Percentiles rank a stretch among this genome's conserved stretches.
These are phyloP conservation scores for Hypomyces perniciosus DNA, from an alignment of 2,329 filamentous ascomycete species.

Conservation along the genomic window DNA sequence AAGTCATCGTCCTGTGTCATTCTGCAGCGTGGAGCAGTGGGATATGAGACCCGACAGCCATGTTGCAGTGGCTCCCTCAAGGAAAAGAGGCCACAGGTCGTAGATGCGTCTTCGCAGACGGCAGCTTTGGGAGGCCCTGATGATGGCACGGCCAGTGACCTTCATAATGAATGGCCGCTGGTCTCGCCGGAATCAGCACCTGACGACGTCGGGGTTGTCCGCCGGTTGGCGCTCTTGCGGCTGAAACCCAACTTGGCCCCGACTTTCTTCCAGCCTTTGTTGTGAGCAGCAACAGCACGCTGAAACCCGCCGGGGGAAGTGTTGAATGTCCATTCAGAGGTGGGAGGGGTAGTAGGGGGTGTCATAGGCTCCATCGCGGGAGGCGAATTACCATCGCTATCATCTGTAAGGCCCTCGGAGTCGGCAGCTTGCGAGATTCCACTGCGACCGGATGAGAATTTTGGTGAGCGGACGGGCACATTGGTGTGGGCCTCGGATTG, in stretches of 20 bases:
- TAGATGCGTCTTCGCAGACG: not conserved
- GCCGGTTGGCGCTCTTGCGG: conserved; percentile 43
- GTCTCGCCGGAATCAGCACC: conserved; percentile 29
- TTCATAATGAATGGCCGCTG: conserved; percentile 43
- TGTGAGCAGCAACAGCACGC: conserved; percentile 48
- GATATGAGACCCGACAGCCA: not conserved
- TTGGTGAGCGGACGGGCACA: conserved; percentile 39
- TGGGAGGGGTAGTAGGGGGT: conserved; percentile 66
- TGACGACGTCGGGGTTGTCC: conserved; percentile 39
- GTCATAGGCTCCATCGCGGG: conserved; percentile 60
- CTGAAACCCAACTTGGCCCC: conserved; percentile 55
- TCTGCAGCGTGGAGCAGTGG: not conserved
- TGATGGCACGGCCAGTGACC: conserved; percentile 48
- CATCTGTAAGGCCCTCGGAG: conserved; percentile 54
- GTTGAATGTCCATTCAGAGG: conserved; percentile 49
- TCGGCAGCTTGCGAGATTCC: conserved; percentile 41
- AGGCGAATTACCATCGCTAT: conserved; percentile 56
- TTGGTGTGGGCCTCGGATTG: conserved; percentile 31
- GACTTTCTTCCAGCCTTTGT: conserved; percentile 59
- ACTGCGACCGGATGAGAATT: conserved; percentile 33
- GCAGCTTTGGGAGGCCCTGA: not conserved
- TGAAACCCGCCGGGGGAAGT: conserved; percentile 49
- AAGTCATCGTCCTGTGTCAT: conserved; percentile 16
- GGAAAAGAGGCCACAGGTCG: not conserved
- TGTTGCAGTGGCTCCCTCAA: conserved; percentile 40